These are phyloP conservation scores for Paramecium sonneborni DNA, from an alignment of 73 alveolate species.

Conservation along the genomic window DNA sequence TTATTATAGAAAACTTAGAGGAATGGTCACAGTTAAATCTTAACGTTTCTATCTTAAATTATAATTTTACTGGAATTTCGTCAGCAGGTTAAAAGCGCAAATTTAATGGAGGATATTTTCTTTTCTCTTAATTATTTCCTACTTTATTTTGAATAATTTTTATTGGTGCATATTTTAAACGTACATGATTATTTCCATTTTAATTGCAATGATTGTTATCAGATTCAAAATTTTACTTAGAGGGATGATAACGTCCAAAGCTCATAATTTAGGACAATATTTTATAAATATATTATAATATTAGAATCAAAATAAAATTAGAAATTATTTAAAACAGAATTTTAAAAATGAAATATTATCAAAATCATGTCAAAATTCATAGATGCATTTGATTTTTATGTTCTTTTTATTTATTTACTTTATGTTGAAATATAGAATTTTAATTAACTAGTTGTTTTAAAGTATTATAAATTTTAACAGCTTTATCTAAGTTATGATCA, in stretches of 20 bases:
- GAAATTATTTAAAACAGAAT: neutral
- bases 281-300: neutral
- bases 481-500: neutral
- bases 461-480: neutral
- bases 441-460: neutral
- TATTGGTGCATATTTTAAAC: neutral
- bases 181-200: neutral
- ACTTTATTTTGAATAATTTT: neutral
- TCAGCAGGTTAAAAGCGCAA: constrained; percentile 2
- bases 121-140: neutral
- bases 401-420: neutral
- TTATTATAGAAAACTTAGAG: constrained; percentile 31
- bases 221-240: neutral
- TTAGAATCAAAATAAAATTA: neutral
- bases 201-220: neutral
- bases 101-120: constrained; percentile 37
- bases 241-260: constrained; percentile 34
- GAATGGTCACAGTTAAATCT: constrained; percentile 38
- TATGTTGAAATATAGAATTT: neutral
- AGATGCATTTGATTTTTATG: neutral
- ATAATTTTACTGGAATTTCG: neutral
- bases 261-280: constrained; percentile 7
- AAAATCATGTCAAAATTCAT: neutral
- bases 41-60: neutral
- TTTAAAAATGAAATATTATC: neutral